A percentile compares a stretch with the other conserved stretches of the same genome.
Conservation (phyloP, 2,329 filamentous ascomycete species). For the Lachnellula occidentalis region DNA sequence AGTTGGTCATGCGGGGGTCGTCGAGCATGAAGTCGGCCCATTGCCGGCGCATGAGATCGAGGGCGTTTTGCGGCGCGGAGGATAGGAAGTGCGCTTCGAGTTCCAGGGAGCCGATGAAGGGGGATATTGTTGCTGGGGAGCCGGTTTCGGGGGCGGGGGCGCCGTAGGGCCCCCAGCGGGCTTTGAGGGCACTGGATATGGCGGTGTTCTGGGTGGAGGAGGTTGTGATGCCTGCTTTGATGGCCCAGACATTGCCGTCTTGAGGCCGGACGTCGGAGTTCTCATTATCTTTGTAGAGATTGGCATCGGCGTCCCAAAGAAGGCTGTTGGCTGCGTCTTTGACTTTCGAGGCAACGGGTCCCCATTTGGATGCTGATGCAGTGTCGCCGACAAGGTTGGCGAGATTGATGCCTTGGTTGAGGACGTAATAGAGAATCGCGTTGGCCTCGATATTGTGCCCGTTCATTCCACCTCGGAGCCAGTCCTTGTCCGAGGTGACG, state of each 20-base stretch:
- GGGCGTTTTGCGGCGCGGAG: constrained; percentile 41
- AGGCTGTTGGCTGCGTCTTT: constrained; percentile 11
- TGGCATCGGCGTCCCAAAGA: constrained; percentile 32
- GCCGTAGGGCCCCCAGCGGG: constrained; percentile 36
- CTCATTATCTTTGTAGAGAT: constrained; percentile 47
- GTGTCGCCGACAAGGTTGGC: constrained; percentile 26
- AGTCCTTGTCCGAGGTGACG: constrained; percentile 19
- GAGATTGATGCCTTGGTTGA: constrained; percentile 40
- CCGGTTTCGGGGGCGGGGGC: constrained; percentile 41
- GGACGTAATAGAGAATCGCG: constrained; percentile 38
- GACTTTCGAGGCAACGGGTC: constrained; percentile 3
- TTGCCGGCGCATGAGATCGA: constrained; percentile 47
- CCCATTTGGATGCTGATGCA: constrained; percentile 1
- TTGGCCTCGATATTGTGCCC: constrained; percentile 27
- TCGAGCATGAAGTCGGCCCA: constrained; percentile 54
- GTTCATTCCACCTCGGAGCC: constrained; percentile 21
- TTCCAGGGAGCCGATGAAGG: constrained; percentile 42
- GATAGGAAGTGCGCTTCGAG: constrained; percentile 41
- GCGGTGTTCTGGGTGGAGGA: constrained; percentile 36
- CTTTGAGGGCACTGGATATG: constrained; percentile 17
- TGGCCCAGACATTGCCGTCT: constrained; percentile 51
- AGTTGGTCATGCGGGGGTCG: constrained; percentile 33
- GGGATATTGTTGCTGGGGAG: constrained; percentile 40
- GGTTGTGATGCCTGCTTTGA: constrained; percentile 28
- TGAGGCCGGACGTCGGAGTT: constrained; percentile 53